Evolutionary conservation across 106 monocot species (phyloP), one percentile per base, ranked within the genome.

Genomic region (Allium fistulosum): DNA sequence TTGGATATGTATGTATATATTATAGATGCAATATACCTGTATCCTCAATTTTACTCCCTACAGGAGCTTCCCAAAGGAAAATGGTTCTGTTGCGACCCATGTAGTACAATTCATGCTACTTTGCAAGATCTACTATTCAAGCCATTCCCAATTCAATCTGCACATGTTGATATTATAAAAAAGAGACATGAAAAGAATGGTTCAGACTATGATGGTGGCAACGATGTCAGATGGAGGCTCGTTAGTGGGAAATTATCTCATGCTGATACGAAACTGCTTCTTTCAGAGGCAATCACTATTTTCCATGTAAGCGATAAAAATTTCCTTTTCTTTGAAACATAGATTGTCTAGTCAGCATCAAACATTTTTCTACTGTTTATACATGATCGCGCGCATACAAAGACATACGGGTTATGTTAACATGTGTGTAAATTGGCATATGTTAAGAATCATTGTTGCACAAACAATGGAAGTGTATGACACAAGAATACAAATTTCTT

Each of bases 61-160:
- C 83, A 99, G 99, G 99, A 90, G 70, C 76, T 99, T 57, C 99
- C 99, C 26, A 70, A 83, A 70, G 90, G 83, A 48, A 73, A 79
- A 47, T 99, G 99, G 99, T 99, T 93, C 62, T 99, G 99, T 68
- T 65, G 76, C 37, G 47, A 69, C 46, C 83, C 83, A 62, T 99
- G 99, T 69, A 80, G 69, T 57, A 81, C 75, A 52, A 93, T 90
- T 60, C 78, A 81, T 76, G 26, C 59, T 68, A 57, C 81, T 66
- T 74, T 99, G 80, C 74, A 85, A 50, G 80, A 79, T 22, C 63
- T 85, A 28, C 81, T 93, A 66, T 61, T 62, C 78, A 89, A 76
- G 47, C n/a, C 85, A 48, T 68, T 83, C 52, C 68, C 73, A 9
- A 66, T 99, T 18, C 61, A 84, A 53, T 70, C 66, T 9, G 9